Evolutionary conservation across 352 stramenopile species (phyloP).

Genomic region (Phytopythium aichiense): DNA sequence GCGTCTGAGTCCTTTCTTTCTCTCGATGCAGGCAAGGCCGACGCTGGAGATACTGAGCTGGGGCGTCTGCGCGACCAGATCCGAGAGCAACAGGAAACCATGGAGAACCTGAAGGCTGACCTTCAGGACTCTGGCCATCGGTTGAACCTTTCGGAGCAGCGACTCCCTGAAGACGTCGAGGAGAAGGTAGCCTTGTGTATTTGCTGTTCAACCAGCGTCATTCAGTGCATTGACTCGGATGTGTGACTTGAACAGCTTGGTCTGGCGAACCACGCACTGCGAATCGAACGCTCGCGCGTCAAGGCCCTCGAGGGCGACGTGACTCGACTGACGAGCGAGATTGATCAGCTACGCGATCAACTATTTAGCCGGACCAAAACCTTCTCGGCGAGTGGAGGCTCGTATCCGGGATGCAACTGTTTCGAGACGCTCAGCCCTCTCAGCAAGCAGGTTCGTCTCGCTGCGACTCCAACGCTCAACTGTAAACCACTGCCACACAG

Average conservation of each 20-base stretch:
- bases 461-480: not conserved
- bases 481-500: not conserved
- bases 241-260: slow-evolving; percentile 13
- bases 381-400: too few species aligned
- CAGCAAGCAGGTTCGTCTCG: not conserved
- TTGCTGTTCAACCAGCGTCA: not conserved
- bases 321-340: not conserved
- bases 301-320: slow-evolving; percentile 14
- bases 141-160: slow-evolving; percentile 2
- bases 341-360: not conserved
- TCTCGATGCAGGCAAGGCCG: slow-evolving; percentile 25
- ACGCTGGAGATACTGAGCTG: slow-evolving; percentile 37
- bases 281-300: slow-evolving; percentile 7
- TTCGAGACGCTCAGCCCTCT: not conserved
- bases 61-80: slow-evolving; percentile 45
- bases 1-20: slow-evolving; percentile 5
- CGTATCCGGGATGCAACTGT: not conserved
- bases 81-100: slow-evolving; percentile 44
- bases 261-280: slow-evolving; percentile 18
- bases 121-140: slow-evolving; percentile 12
- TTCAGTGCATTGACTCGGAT: not conserved
- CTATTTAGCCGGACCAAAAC: not conserved
- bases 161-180: slow-evolving; percentile 12
- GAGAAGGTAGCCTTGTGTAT: slow-evolving; percentile 28
- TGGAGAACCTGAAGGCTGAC: slow-evolving; percentile 60